Evolutionary conservation across 163 green algal genomes (phyloP).

Genomic region (Prototheca wickerhamii): DNA sequence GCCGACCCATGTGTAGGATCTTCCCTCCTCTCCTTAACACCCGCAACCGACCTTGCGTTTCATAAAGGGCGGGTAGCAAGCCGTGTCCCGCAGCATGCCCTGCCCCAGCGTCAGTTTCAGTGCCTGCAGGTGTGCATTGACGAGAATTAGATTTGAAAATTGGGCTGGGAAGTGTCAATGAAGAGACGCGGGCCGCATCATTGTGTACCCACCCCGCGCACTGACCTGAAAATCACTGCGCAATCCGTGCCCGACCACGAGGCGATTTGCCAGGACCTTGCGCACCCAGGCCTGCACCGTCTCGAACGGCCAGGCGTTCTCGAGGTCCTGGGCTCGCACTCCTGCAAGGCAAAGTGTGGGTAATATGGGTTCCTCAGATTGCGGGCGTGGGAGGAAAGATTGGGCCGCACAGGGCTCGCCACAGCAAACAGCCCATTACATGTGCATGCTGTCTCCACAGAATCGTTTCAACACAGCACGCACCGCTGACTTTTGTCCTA

Average conservation of each 20-base stretch:
- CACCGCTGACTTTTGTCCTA: conserved; percentile 37
- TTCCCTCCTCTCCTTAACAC: too few relatives aligned
- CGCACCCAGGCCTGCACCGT: conserved; percentile 37
- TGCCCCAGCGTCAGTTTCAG: conserved; percentile 60
- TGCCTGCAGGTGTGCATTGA: conserved; percentile 33
- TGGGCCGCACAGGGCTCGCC: background rate
- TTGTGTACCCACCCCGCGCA: too few relatives aligned
- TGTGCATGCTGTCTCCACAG: background rate
- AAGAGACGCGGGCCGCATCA: too few relatives aligned
- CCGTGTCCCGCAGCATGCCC: conserved; percentile 61
- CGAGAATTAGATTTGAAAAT: too few relatives aligned
- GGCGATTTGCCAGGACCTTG: conserved; percentile 42
- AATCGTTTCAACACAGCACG: background rate
- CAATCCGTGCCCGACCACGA: conserved; percentile 73
- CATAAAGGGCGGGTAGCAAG: conserved; percentile 69
- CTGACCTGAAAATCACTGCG: conserved; percentile 69
- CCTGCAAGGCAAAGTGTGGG: too few relatives aligned
- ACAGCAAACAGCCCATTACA: background rate
- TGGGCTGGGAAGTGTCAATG: too few relatives aligned
- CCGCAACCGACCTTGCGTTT: too few relatives aligned
- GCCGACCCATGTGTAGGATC: too few relatives aligned
- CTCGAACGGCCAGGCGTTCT: conserved; percentile 23
- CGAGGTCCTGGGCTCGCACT: conserved; percentile 30
- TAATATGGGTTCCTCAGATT: too few relatives aligned
- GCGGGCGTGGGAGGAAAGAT: background rate